Percentiles rank a stretch among this genome's conserved stretches.
These are phyloP conservation scores for Mycena indigotica DNA, from an alignment of 768 basidiomycete species.

Conservation along the genomic window DNA sequence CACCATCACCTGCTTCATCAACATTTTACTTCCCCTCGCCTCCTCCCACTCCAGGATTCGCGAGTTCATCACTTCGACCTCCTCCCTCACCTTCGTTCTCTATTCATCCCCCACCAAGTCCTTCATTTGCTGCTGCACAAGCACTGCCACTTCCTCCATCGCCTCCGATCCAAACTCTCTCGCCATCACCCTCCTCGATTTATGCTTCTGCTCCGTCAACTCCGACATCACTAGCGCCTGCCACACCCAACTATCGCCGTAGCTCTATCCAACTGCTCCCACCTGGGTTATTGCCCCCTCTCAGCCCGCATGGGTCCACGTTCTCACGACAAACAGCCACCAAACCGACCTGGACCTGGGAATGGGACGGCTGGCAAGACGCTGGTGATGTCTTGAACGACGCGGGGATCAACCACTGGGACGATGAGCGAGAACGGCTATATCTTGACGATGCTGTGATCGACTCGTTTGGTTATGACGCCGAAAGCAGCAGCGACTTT, in stretches of 20 bases:
- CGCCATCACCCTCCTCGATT: not conserved
- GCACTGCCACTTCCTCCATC: not conserved
- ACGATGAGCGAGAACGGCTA: constrained; percentile 1
- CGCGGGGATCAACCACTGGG: constrained; percentile 1
- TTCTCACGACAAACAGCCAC: not conserved
- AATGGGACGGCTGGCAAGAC: constrained; percentile 22
- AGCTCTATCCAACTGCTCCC: not conserved
- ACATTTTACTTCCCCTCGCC: constrained; percentile 11
- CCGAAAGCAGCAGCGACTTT: not conserved
- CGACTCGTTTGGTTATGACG: not conserved
- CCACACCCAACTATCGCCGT: not conserved
- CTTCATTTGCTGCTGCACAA: not conserved
- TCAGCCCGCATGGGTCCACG: not conserved
- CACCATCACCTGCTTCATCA: constrained; percentile 10
- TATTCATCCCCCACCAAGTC: constrained; percentile 8
- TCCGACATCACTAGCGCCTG: not conserved
- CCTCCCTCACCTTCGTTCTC: not conserved
- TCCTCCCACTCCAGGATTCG: constrained; percentile 7
- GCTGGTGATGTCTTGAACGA: constrained; percentile 2
- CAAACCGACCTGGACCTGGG: constrained; percentile 9
- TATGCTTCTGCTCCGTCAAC: not conserved
- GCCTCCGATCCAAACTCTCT: no score
- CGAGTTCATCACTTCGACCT: no score
- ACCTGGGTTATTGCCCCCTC: not conserved
- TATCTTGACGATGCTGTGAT: not conserved